Evolutionary conservation across 1,139 yeast species (phyloP).

Genomic region (Yamadazyma membranifaciens): DNA sequence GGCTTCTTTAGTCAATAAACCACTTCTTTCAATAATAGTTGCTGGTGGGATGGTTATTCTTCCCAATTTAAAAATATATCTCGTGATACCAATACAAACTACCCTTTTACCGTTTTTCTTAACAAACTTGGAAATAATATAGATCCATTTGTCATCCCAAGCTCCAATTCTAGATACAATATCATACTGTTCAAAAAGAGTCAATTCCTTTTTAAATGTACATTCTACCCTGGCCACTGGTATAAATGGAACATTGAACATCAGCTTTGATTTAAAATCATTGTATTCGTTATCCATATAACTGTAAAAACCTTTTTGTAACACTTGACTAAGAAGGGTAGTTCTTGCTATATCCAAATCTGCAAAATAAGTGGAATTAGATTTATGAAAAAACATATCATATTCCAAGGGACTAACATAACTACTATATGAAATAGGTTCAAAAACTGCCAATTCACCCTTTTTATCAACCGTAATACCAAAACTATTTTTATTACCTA

Average conservation of each 20-base stretch:
- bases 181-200: slow-evolving; percentile 58
- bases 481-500: slow-evolving; percentile 32
- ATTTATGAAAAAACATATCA: slow-evolving; percentile 84
- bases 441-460: slow-evolving; percentile 38
- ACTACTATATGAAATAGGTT: slow-evolving; percentile 44
- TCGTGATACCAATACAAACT: slow-evolving; percentile 67
- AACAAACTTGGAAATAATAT: slow-evolving; percentile 62
- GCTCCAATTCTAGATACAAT: slow-evolving; percentile 64
- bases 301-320: slow-evolving; percentile 49
- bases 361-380: slow-evolving; percentile 80
- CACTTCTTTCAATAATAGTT: slow-evolving; percentile 56
- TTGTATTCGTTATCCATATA: slow-evolving; percentile 40
- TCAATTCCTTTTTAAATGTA: slow-evolving; percentile 69
- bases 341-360: slow-evolving; percentile 83
- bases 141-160: slow-evolving; percentile 90
- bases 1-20: slow-evolving; percentile 53
- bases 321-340: slow-evolving; percentile 53
- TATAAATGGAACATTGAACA: slow-evolving; percentile 54
- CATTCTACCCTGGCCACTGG: slow-evolving; percentile 78
- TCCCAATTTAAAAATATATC: slow-evolving; percentile 70
- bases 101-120: slow-evolving; percentile 33
- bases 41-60: slow-evolving; percentile 69
- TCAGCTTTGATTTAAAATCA: slow-evolving; percentile 24
- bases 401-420: slow-evolving; percentile 77
- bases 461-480: slow-evolving; percentile 22